These are phyloP conservation scores for Aspergillus ellipticus DNA, from an alignment of 495 filamentous ascomycete genomes.

Conservation along the genomic window DNA sequence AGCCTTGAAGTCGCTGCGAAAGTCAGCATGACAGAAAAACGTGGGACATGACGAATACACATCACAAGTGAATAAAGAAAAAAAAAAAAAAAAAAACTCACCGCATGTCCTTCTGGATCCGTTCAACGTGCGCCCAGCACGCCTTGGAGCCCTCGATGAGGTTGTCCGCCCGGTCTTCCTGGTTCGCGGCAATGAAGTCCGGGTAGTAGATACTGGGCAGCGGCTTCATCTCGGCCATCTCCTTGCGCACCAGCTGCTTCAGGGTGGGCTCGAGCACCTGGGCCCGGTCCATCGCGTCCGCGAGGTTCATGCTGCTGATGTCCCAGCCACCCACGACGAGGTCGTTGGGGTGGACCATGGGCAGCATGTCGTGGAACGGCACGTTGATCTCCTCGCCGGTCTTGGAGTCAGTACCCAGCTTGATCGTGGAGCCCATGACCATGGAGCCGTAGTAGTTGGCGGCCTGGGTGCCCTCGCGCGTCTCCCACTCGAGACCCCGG, in stretches of 20 bases:
- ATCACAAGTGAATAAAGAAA: too few relatives aligned
- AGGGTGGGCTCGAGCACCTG: conserved; percentile 89
- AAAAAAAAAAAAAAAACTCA: conserved; percentile 34
- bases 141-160: conserved; percentile 79
- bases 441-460: conserved; percentile 99
- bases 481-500: conserved; percentile 82
- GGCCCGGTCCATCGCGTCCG: conserved; percentile 92
- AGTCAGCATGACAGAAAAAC: conserved; percentile 22
- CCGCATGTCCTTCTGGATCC: conserved; percentile 93
- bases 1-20: conserved; percentile 78
- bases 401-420: conserved; percentile 83
- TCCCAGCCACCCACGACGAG: conserved; percentile 96
- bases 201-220: conserved; percentile 97
- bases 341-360: conserved; percentile 98
- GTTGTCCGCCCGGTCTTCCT: conserved; percentile 96
- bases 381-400: conserved; percentile 91
- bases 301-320: conserved; percentile 84
- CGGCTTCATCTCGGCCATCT: conserved; percentile 86
- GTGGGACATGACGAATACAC: too few relatives aligned
- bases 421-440: conserved; percentile 94
- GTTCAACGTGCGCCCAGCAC: conserved; percentile 80
- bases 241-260: conserved; percentile 83
- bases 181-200: conserved; percentile 98
- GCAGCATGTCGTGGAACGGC: conserved; percentile 88
- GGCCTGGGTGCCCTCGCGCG: conserved; percentile 75